These are phyloP conservation scores for Ceratonia siliqua DNA, from an alignment of 306 rosid species.

Conservation along the genomic window DNA sequence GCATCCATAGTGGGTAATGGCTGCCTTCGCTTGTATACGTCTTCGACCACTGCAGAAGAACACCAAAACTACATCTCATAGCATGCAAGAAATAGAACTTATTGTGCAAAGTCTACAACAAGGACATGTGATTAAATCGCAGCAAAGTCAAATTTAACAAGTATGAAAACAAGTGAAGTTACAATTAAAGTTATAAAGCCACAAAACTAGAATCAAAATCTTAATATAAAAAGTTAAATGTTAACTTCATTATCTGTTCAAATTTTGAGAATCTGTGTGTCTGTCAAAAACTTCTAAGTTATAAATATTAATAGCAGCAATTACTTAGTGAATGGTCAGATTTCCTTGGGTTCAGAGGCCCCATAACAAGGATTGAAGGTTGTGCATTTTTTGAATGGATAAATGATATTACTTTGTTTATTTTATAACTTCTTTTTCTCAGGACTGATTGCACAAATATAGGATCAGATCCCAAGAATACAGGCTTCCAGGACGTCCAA, in stretches of 20 bases:
- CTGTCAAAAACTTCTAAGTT: neutral
- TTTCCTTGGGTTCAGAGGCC: neutral
- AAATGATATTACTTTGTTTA: neutral
- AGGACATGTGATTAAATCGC: neutral
- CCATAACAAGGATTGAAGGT: neutral
- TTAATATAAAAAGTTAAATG: neutral
- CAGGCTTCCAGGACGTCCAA: neutral
- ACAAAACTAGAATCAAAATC: neutral
- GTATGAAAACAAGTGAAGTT: neutral
- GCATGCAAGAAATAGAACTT: slow-evolving; percentile 31
- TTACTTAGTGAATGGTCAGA: neutral
- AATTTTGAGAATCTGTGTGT: neutral
- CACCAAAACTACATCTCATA: slow-evolving; percentile 25
- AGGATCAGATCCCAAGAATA: neutral
- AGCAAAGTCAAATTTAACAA: neutral
- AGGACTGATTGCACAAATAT: neutral
- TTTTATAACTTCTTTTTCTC: neutral
- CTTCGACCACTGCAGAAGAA: slow-evolving; percentile 89
- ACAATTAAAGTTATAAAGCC: slow-evolving; percentile 12
- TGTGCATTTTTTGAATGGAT: neutral
- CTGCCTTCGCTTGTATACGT: slow-evolving; percentile 89
- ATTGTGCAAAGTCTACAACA: neutral
- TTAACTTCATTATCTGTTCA: neutral
- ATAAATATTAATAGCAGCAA: neutral
- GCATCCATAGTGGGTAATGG: slow-evolving; percentile 98